Base-by-base conservation (phyloP, 164 flowering plant species). In the Sextonia rubra region DNA sequence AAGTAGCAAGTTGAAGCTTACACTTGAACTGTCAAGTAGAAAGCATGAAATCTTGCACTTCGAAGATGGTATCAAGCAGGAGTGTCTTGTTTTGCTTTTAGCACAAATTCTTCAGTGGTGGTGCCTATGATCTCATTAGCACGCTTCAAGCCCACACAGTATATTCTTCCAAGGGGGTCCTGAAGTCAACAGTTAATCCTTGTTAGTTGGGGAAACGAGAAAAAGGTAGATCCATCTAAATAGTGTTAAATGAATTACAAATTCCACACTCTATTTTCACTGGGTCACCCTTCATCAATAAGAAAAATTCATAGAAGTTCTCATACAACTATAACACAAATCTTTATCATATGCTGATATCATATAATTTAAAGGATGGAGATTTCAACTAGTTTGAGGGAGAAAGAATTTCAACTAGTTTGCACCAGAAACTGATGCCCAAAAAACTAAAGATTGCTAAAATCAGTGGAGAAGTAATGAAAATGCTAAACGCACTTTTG, bases 111-210 rank as follows among this genome's bases (percentile, higher is more conserved):
- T 77, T 94, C 97, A 1, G 98, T 92, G 29, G 97, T 94, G 74
- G 85, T 90, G 37, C 98, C 98, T 47, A 94, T 94, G 66, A 92
- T 90, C 83, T 94, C 97, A 71, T 94, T 94, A 12, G 97, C 97
- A 44, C 95, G 91, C 85, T 90, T 92, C 69, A 94, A 78, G 37
- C 91, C 86, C 8, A 88, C 88, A 62, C 90, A 86, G 77, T 70
- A 88, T 69, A 83, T 90, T 74, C 95, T 89, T 74, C 97, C 97
- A 65, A 87, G 81, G 3, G 89, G 55, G 75, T 94, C 98, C 98
- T 90, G 87, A 63, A 71, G 47, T 15, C 1, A 30, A 44, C 1
- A 20, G 47, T 71, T 32, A 12, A 3, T 55, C 29, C 17, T 27
- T 27, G 29, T 12, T 2, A 61, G 64, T 61, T 6, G 12, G 64